phyloP scores from a whole-genome alignment of 257 asterid genomes.

The Solanum piurae region DNA sequence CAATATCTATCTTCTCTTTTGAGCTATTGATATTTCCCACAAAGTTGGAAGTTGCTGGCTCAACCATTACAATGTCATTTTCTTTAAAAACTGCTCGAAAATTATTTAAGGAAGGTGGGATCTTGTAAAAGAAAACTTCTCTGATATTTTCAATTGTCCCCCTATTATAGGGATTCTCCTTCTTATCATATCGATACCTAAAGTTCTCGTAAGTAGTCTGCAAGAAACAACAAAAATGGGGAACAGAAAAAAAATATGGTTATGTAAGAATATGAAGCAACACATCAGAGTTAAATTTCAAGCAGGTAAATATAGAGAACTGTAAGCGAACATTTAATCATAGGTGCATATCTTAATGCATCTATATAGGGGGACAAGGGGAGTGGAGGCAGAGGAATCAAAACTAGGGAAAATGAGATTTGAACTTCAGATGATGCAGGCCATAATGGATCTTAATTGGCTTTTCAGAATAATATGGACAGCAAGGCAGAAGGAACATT shows the following conservation, averaged over 20 bases:
- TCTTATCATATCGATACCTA: conserved; percentile 61
- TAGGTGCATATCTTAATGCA: background rate
- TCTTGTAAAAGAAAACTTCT: conserved; percentile 63
- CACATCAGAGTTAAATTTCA: background rate
- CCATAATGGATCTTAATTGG: background rate
- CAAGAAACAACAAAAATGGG: background rate
- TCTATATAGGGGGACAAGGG: background rate
- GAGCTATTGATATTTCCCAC: conserved; percentile 31
- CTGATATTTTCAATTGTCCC: conserved; percentile 53
- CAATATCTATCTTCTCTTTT: conserved; percentile 62
- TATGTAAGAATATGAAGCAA: background rate
- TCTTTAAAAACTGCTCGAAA: conserved; percentile 45
- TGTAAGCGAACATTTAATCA: background rate
- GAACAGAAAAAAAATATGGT: background rate
- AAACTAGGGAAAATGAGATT: background rate
- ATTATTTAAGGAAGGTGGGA: conserved; percentile 65
- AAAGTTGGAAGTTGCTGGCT: conserved; percentile 21
- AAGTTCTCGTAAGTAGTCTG: conserved; percentile 97
- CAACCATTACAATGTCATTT: conserved; percentile 36
- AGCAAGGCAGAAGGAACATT: background rate
- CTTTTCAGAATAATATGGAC: background rate
- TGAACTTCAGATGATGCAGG: background rate
- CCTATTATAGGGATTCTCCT: conserved; percentile 84
- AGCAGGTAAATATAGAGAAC: background rate
- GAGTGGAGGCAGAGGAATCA: background rate